Percentiles rank a stretch among this genome's conserved stretches.
Evolutionary conservation across 805 yeast species (phyloP).

Genomic region (Kazachstania bromeliacearum): DNA sequence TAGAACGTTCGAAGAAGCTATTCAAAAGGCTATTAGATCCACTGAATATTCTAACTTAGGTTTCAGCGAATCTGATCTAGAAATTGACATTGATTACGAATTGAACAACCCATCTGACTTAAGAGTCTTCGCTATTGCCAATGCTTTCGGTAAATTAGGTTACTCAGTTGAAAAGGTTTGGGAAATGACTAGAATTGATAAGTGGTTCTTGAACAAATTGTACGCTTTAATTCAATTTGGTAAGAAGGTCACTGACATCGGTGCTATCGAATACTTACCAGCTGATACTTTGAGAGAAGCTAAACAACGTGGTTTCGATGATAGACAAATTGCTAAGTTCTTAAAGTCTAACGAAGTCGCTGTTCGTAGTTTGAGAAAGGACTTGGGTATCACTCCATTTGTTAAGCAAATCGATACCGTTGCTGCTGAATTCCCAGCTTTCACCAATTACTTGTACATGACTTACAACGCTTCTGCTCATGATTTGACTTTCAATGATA

Average conservation of each 20-base stretch:
- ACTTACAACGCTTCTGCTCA: constrained; percentile 88
- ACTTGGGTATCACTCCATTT: constrained; percentile 78
- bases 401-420: constrained; percentile 97
- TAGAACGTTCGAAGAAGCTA: constrained; percentile 94
- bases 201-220: constrained; percentile 91
- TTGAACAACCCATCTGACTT: constrained; percentile 96
- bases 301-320: constrained; percentile 94
- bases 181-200: constrained; percentile 84
- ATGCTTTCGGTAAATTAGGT: constrained; percentile 71
- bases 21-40: constrained; percentile 87
- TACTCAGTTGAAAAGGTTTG: constrained; percentile 89
- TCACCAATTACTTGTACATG: constrained; percentile 86
- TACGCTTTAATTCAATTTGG: constrained; percentile 67
- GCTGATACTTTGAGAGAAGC: constrained; percentile 63
- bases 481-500: constrained; percentile 82
- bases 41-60: constrained; percentile 95
- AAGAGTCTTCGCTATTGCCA: constrained; percentile 92
- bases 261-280: constrained; percentile 50
- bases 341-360: constrained; percentile 86
- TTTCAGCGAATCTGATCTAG: constrained; percentile 79
- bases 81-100: constrained; percentile 86
- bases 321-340: constrained; percentile 88
- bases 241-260: constrained; percentile 46
- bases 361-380: constrained; percentile 79
- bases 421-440: constrained; percentile 98